Evolutionary conservation across 2,329 filamentous ascomycete genomes (phyloP), one percentile per base, ranked within the genome.

Genomic region (Trichoderma afroharzianum): DNA sequence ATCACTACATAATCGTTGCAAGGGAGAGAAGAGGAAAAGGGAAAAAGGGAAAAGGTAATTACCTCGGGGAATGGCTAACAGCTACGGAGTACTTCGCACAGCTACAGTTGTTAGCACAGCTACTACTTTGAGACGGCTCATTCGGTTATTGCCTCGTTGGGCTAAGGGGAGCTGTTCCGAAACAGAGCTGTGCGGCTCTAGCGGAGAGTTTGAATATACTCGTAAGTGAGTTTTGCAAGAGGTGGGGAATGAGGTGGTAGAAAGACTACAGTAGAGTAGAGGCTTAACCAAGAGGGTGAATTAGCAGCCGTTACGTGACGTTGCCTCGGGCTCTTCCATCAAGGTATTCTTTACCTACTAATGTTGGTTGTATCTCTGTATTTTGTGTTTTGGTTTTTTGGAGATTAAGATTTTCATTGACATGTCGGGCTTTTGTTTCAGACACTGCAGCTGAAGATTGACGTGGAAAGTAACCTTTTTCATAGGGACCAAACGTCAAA

Each of bases 131-230:
- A 53, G 47, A n/a, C 9, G 24, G 15, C 0, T 15, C 7, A 58
- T 33, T 61, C 24, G 33, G 36, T 33, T 69, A 69, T 62, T 69
- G 14, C 66, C 28, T 21, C 15, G 66, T 62, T 69, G 24, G 57
- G 66, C 30, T 69, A 53, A 69, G 39, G 28, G 24, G 32, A 11
- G 18, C 12, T 33, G 14, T 24, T 67, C 55, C 26, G 50, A 67
- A 67, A 68, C 64, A 55, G 36, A 68, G 36, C 64, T 47, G 26
- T 61, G 39, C 66, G 66, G 66, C 66, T 69, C 66, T 69, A 62
- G 57, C 57, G 57, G 66, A 68, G 36, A 39, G 28, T 55, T 55
- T 32, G 18, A 21, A 28, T 12, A 24, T 9, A n/a, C n/a, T n/a
- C n/a, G n/a, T n/a, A 32, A 32, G 24, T 26, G 58, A 62, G 59